Evolutionary conservation across 352 stramenopile genomes (phyloP), one percentile per base, ranked within the genome.

Genomic region (Globisporangium okanoganense): DNA sequence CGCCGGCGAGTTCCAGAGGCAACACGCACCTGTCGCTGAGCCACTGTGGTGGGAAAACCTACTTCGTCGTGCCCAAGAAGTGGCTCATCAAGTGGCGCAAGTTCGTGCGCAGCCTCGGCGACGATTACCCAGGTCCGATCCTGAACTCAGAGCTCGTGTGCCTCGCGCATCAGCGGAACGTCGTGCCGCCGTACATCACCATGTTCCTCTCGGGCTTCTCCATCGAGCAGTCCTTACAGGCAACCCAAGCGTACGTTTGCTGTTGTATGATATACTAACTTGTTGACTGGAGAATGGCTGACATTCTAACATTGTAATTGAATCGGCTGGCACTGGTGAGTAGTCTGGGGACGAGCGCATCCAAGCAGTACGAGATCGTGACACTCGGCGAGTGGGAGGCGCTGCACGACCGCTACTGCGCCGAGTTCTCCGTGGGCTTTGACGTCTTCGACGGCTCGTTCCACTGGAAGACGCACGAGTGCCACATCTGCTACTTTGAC

Each of bases 121-220:
- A 94, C 38, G 73, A 78, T 8, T 61, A 62, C 14, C 87, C 87
- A 0, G 87, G 85, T 0, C 87, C 87, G 16, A 89, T 95, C 50
- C 57, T 93, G 2, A 95, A 94, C 60, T 74, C 82, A 1, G 81
- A 92, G 67, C 67, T 95, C 25, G 81, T 94, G 52, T 95, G 87
- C 45, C 55, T 87, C 38, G 82, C 83, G 16, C 87, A 95, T 65
- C 79, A 89, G 53, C 77, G 78, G 18, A 85, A 84, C 10, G 86
- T 95, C 47, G 77, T 94, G 45, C 87, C 87, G 43, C 73, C 82
- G 12, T 91, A 92, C 58, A 88, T 95, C 53, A 92, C 81, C 29
- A 89, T 95, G 71, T 95, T 95, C 67, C 69, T 95, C 58, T 88
- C 78, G 0, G 87, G 85, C 5, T 94, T 88, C 55, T 86, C 82